Conservation (phyloP, 1,139 yeast species). For the Yamadazyma atlantica region DNA sequence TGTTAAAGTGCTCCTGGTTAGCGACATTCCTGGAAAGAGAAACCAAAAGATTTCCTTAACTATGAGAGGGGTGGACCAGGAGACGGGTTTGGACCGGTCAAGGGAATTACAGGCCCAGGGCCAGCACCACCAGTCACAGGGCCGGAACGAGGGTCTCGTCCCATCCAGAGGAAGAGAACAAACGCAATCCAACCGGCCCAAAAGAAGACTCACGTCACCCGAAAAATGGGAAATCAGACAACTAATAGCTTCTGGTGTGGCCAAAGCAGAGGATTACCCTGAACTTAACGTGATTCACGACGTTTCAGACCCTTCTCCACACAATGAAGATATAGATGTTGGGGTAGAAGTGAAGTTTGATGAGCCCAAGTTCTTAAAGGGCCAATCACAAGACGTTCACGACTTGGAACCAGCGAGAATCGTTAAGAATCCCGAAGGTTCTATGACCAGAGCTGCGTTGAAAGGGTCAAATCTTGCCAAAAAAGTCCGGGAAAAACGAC, state of each 20-base stretch:
- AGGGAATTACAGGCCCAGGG: conserved; percentile 16
- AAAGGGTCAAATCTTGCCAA: conserved; percentile 71
- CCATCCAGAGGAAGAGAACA: conserved; percentile 3
- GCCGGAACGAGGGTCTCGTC: too few relatives aligned
- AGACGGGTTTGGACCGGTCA: conserved; percentile 51
- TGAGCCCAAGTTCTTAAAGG: conserved; percentile 72
- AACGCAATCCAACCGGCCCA: conserved; percentile 12
- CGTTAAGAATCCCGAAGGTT: conserved; percentile 74
- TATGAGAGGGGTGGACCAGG: conserved; percentile 76
- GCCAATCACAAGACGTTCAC: conserved; percentile 32
- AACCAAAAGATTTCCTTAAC: conserved; percentile 51
- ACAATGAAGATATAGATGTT: conserved; percentile 46
- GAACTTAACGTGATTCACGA: conserved; percentile 50
- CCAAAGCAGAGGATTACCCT: conserved; percentile 68
- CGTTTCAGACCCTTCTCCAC: background rate
- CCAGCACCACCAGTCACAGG: too few relatives aligned
- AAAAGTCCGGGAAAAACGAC: conserved; percentile 61
- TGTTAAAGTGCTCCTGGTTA: conserved; percentile 46
- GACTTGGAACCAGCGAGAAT: conserved; percentile 57
- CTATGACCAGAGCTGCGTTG: conserved; percentile 73
- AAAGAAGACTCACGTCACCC: conserved; percentile 69
- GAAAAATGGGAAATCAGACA: conserved; percentile 92
- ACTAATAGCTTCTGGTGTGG: conserved; percentile 76
- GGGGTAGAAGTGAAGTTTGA: conserved; percentile 72
- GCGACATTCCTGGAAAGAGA: conserved; percentile 34